Evolutionary conservation across 2,329 filamentous ascomycete species (phyloP).

Genomic region (Fusarium acutatum): DNA sequence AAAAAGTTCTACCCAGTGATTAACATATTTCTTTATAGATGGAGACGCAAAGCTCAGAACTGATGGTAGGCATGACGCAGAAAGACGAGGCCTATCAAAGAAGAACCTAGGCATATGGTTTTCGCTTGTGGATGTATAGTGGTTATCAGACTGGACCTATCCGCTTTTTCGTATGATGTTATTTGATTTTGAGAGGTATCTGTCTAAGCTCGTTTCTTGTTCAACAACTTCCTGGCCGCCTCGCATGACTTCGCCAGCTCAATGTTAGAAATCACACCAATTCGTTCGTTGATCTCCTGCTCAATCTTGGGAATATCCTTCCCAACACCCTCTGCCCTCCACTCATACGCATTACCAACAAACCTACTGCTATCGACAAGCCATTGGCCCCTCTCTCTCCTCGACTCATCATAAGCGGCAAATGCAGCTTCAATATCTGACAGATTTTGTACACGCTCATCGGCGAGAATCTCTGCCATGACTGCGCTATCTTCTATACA

Average conservation of each 20-base stretch:
- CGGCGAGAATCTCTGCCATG: constrained; percentile 56
- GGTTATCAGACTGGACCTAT: not conserved
- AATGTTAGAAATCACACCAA: constrained; percentile 14
- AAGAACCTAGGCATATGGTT: too few species aligned
- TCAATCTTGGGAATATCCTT: constrained; percentile 25
- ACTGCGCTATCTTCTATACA: constrained; percentile 61
- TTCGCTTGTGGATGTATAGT: not conserved
- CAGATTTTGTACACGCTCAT: constrained; percentile 45
- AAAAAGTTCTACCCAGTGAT: too few species aligned
- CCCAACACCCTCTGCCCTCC: constrained; percentile 45
- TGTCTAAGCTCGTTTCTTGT: not conserved
- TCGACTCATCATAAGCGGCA: constrained; percentile 59
- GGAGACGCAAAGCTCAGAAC: too few species aligned
- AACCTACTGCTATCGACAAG: constrained; percentile 60
- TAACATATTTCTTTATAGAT: too few species aligned
- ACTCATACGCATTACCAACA: constrained; percentile 53
- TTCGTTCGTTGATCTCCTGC: constrained; percentile 28
- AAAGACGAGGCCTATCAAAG: too few species aligned
- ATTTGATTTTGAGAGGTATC: not conserved
- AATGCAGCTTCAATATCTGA: constrained; percentile 37
- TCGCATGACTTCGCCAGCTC: constrained; percentile 12
- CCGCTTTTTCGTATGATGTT: too few species aligned
- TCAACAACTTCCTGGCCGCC: not conserved
- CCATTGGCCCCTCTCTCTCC: constrained; percentile 58
- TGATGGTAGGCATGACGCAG: too few species aligned